Percentiles rank a stretch among this genome's conserved stretches.
Evolutionary conservation across 2,329 filamentous ascomycete genomes (phyloP).

Genomic region (Colletotrichum liriopes): DNA sequence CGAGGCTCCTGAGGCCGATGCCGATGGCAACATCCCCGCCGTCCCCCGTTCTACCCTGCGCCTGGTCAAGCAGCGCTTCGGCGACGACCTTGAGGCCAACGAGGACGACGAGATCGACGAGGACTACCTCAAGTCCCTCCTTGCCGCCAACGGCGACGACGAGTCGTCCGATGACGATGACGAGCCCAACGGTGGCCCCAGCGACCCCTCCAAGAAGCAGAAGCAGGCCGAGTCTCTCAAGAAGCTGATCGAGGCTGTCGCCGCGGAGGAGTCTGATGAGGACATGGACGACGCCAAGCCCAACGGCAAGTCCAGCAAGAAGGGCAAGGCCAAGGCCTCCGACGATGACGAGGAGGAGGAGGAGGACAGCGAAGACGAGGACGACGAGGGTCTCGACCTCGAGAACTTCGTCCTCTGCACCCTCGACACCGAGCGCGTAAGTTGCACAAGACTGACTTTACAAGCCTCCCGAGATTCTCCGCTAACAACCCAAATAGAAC

Average conservation of each 20-base stretch:
- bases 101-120: conserved; percentile 78
- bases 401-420: conserved; percentile 97
- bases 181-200: conserved; percentile 89
- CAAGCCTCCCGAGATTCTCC: not conserved
- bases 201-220: conserved; percentile 91
- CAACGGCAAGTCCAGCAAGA: conserved; percentile 74
- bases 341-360: conserved; percentile 74
- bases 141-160: conserved; percentile 68
- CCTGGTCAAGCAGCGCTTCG: conserved; percentile 83
- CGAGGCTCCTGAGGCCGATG: conserved; percentile 78
- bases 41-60: conserved; percentile 89
- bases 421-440: conserved; percentile 91
- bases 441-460: conserved; percentile 45
- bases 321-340: conserved; percentile 80
- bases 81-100: conserved; percentile 67
- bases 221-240: conserved; percentile 83
- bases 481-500: conserved; percentile 69
- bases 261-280: conserved; percentile 73
- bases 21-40: conserved; percentile 72
- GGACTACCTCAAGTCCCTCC: conserved; percentile 72
- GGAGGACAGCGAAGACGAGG: conserved; percentile 67
- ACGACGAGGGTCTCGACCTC: conserved; percentile 76
- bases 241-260: conserved; percentile 81
- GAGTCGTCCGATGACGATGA: conserved; percentile 57
- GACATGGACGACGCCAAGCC: conserved; percentile 81